Evolutionary conservation across 345 rosid genomes (phyloP), one percentile per base, ranked within the genome.

Genomic region (Chamaenerion angustifolium): DNA sequence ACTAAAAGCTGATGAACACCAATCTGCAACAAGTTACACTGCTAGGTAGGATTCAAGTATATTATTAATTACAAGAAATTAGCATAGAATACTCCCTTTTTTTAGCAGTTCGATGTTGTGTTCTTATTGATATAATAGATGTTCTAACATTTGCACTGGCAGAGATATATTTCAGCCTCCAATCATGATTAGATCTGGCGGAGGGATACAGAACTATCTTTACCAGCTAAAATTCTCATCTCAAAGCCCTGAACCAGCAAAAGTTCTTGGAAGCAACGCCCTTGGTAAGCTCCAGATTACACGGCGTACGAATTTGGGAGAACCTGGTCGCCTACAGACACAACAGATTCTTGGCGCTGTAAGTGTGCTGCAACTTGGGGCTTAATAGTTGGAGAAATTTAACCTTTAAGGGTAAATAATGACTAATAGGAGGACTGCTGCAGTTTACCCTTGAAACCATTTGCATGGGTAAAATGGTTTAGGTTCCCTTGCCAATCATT

Each of bases 301-400:
- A 16, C 84, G 98, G 98, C 96, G 86, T 52, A 82, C 90, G 43
- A 92, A 92, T 77, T 64, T 92, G 71, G 96, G 96, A 11, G 98
- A 92, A 70, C 86, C 96, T 45, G 98, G 98, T 54, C 96, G 98
- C 54, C 67, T 92, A 53, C 98, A 88, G 69, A 92, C 96, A 13
- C 95, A 92, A 62, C 98, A 92, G 69, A 92, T 92, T 66, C 93
- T 92, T 64, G 84, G 88, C 57, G 67, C 79, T 42, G 98, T 84
- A 73, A 82, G 96, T 70, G 16, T 47, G 21, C 49, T 37, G 56
- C 14, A 40, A 41, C 31, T 47, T 47, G 42, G 40, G 6, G 15
- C 41, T 40, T 31, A 31, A 31, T 31, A 31, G 37, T 31, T 31
- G 37, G 8, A 31, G 37, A 31, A 31, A 1, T 31, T 5, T 31